A percentile compares a stretch with the other conserved stretches of the same genome.
Conservation (phyloP, 2,329 filamentous ascomycete species). For the Alternaria conjuncta region DNA sequence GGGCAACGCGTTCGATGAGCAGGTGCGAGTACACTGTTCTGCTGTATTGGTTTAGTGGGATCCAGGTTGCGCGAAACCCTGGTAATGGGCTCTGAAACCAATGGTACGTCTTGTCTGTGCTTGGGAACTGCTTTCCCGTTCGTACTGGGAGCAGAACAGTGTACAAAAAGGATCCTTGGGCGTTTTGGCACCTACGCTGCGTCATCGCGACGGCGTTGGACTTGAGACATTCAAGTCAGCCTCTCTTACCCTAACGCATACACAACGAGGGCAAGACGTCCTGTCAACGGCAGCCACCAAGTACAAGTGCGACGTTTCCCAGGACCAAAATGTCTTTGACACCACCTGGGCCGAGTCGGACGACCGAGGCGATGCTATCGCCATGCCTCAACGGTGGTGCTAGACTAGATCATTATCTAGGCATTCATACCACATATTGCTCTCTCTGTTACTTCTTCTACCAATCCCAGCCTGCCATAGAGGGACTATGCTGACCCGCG, state of each 20-base stretch:
- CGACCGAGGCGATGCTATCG: not conserved
- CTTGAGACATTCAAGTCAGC: not conserved
- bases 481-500: not conserved
- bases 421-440: not conserved
- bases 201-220: not conserved
- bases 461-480: not conserved
- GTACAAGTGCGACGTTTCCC: slow-evolving; percentile 12
- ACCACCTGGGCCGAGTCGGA: not conserved
- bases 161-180: not conserved
- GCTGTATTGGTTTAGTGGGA: not conserved
- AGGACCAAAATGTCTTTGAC: not conserved
- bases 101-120: not conserved
- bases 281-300: slow-evolving; percentile 10
- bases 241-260: not conserved
- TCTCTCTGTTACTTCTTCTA: not conserved
- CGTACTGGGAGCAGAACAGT: not conserved
- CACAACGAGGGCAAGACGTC: not conserved
- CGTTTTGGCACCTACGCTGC: not conserved
- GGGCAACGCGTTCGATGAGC: not conserved
- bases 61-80: not conserved
- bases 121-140: not conserved
- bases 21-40: not conserved
- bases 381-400: not conserved
- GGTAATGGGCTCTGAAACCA: not conserved
- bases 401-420: not conserved